These are phyloP conservation scores for Leonotis leonurus DNA, from an alignment of 257 asterid genomes.

Conservation along the genomic window DNA sequence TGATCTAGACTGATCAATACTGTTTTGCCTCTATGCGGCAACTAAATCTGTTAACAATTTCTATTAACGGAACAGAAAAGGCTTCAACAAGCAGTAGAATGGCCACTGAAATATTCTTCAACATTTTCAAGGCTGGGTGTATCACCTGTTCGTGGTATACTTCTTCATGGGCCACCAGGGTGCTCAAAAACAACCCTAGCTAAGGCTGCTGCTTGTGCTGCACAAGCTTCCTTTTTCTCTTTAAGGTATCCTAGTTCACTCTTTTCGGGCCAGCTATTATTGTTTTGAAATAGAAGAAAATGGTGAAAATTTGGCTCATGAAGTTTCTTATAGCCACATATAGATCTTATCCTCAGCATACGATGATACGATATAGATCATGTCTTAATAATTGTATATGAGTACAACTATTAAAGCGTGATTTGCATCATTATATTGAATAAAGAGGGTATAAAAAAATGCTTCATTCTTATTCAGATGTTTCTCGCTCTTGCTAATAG, in stretches of 20 bases:
- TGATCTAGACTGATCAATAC: too few relatives aligned
- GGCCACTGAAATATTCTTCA: constrained; percentile 81
- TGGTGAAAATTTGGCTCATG: background rate
- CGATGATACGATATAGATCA: background rate
- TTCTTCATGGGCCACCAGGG: constrained; percentile 97
- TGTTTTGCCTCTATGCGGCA: background rate
- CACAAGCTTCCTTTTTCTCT: constrained; percentile 93
- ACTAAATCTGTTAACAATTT: constrained; percentile 13
- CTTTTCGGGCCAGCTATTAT: background rate
- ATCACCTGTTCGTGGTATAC: constrained; percentile 80
- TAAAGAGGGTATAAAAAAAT: background rate
- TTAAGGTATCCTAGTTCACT: constrained; percentile 46
- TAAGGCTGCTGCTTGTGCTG: constrained; percentile 92
- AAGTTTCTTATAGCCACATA: background rate
- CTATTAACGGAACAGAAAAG: constrained; percentile 61
- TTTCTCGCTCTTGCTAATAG: background rate
- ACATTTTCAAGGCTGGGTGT: constrained; percentile 71
- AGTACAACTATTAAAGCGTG: background rate
- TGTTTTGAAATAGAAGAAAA: background rate
- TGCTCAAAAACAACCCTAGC: constrained; percentile 98
- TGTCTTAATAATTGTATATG: background rate
- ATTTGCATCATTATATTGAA: background rate
- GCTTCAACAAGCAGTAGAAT: constrained; percentile 96
- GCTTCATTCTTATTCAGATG: background rate
- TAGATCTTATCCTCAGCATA: background rate